phyloP scores from a whole-genome alignment of 2,329 filamentous ascomycete species.

The Fusarium beomiforme region DNA sequence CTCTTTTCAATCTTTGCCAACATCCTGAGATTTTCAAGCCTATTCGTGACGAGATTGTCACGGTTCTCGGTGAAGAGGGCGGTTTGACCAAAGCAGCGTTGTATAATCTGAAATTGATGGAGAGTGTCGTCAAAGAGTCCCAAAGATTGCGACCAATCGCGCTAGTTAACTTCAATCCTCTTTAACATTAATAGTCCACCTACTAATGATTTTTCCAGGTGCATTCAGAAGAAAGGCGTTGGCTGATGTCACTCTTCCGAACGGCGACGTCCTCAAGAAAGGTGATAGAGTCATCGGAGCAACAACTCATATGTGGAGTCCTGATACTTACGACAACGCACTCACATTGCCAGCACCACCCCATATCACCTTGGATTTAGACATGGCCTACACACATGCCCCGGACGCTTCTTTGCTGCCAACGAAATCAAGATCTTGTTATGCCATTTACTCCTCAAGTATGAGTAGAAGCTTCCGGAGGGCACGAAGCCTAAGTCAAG shows the following conservation, averaged over 20 bases:
- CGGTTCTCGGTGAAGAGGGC: slow-evolving; percentile 10
- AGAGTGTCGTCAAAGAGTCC: slow-evolving; percentile 62
- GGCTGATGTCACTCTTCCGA: neutral
- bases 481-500: accelerated
- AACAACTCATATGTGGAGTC: neutral
- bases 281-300: neutral
- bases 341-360: slow-evolving; percentile 61
- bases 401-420: slow-evolving; percentile 63
- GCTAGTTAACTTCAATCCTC: slow-evolving; percentile 32
- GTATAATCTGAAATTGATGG: slow-evolving; percentile 56
- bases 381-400: slow-evolving; percentile 63
- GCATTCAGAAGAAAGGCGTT: neutral
- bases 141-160: slow-evolving; percentile 57
- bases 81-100: slow-evolving; percentile 57
- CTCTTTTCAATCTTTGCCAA: slow-evolving; percentile 49
- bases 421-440: slow-evolving; percentile 63
- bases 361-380: slow-evolving; percentile 61
- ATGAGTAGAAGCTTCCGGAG: slow-evolving; percentile 48
- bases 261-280: neutral
- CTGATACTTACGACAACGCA: neutral
- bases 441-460: slow-evolving; percentile 59
- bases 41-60: slow-evolving; percentile 54
- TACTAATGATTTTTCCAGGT: neutral
- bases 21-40: slow-evolving; percentile 48
- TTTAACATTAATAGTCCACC: too few relatives aligned